Evolutionary conservation across 108 stramenopile species (phyloP).

Genomic region (Cyclotella baltica): DNA sequence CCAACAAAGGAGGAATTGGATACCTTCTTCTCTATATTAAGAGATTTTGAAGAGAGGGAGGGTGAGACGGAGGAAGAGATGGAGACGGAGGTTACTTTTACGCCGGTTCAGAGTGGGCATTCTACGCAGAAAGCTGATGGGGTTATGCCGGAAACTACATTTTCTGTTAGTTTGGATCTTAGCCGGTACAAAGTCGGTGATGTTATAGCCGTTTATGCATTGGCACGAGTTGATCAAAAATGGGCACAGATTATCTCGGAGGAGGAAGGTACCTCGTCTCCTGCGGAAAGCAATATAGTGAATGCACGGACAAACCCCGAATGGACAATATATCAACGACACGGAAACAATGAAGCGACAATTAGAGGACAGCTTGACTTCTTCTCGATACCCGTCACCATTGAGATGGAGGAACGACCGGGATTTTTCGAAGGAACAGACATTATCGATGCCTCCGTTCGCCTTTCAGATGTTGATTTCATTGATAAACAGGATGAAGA

Average conservation of each 20-base stretch:
- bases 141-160: conserved; percentile 52
- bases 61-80: conserved; percentile 46
- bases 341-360: conserved; percentile 29
- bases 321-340: conserved; percentile 65
- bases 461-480: conserved; percentile 24
- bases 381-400: conserved; percentile 77
- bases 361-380: conserved; percentile 84
- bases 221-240: conserved; percentile 72
- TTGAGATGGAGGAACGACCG: conserved; percentile 53
- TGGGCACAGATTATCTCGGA: conserved; percentile 50
- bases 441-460: conserved; percentile 32
- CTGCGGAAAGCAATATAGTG: conserved; percentile 87
- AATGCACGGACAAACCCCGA: conserved; percentile 90
- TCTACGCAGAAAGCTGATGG: neutral
- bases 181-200: conserved; percentile 56
- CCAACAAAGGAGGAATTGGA: conserved; percentile 57
- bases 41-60: conserved; percentile 47
- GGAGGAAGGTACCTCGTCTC: conserved; percentile 32
- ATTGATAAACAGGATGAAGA: neutral
- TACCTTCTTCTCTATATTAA: conserved; percentile 42
- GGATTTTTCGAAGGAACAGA: conserved; percentile 34
- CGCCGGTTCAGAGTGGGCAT: conserved; percentile 49
- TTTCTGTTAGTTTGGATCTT: conserved; percentile 62
- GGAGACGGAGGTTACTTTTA: conserved; percentile 41
- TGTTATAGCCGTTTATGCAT: conserved; percentile 61